phyloP scores from a whole-genome alignment of 2,329 filamentous ascomycete species.

The Scedosporium boydii region DNA sequence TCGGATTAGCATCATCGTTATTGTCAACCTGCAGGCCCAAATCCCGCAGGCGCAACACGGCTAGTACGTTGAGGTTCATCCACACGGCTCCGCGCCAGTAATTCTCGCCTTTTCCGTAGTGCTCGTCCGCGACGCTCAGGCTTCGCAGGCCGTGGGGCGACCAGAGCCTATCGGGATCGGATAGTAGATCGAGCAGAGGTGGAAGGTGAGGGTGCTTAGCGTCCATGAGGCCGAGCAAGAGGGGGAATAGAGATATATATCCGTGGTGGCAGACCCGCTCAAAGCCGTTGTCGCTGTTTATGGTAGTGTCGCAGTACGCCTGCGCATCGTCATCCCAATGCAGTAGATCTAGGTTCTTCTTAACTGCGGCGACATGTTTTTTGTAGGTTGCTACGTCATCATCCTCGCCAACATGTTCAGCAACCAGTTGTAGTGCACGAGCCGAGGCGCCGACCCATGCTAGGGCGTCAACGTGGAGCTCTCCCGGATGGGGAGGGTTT shows the following conservation, averaged over 20 bases:
- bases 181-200: conserved; percentile 66
- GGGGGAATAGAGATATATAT: conserved; percentile 89
- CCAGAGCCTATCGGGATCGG: conserved; percentile 36
- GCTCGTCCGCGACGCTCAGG: no score
- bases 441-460: conserved; percentile 96
- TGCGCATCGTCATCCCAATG: conserved; percentile 79
- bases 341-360: conserved; percentile 78
- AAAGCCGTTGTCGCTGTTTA: conserved; percentile 91
- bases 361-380: conserved; percentile 65
- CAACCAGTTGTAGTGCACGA: conserved; percentile 71
- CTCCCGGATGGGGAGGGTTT: conserved; percentile 87
- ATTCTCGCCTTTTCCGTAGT: no score
- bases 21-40: no score
- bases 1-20: no score
- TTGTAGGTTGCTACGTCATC: conserved; percentile 69
- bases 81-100: no score
- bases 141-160: no score
- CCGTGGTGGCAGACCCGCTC: conserved; percentile 89
- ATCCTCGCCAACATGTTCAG: conserved; percentile 59
- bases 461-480: conserved; percentile 90
- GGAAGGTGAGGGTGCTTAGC: conserved; percentile 66
- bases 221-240: conserved; percentile 72
- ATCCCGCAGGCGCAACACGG: no score
- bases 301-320: conserved; percentile 88
- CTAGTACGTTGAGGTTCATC: no score